Percentiles rank a stretch among this genome's conserved stretches.
Conservation (phyloP, 2,329 filamentous ascomycete species). For the Paraconiothyrium brasiliense region DNA sequence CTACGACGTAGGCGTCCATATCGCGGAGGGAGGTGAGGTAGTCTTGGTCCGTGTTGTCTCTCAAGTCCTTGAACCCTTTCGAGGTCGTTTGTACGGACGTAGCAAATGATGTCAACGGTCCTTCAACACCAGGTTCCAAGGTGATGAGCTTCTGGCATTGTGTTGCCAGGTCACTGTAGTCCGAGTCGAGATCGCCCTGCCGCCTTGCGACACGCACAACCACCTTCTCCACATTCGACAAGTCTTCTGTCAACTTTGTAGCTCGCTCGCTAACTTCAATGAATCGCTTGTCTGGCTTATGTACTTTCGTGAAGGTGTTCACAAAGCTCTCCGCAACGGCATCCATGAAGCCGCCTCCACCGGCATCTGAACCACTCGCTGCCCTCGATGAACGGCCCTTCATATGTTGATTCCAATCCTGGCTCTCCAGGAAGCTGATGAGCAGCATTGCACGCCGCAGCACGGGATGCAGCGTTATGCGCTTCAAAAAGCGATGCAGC, state of each 20-base stretch:
- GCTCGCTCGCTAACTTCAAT: conserved; percentile 92
- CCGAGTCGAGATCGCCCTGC: conserved; percentile 85
- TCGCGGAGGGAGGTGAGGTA: conserved; percentile 92
- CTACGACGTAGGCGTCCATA: conserved; percentile 93
- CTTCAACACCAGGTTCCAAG: conserved; percentile 87
- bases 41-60: conserved; percentile 93
- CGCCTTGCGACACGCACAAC: conserved; percentile 87
- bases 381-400: conserved; percentile 75
- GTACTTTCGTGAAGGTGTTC: conserved; percentile 95
- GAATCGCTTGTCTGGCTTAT: conserved; percentile 94
- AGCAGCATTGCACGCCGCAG: conserved; percentile 84
- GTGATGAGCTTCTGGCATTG: conserved; percentile 94
- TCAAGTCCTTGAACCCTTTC: conserved; percentile 78
- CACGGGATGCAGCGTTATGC: conserved; percentile 86
- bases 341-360: conserved; percentile 81
- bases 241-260: conserved; percentile 90
- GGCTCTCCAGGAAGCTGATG: conserved; percentile 88
- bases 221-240: conserved; percentile 94
- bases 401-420: conserved; percentile 98
- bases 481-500: conserved; percentile 87
- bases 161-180: conserved; percentile 88
- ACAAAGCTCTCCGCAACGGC: conserved; percentile 96
- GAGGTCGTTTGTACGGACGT: conserved; percentile 85
- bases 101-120: conserved; percentile 84
- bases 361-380: conserved; percentile 53